phyloP scores from a whole-genome alignment of 2,329 filamentous ascomycete genomes.

The Aureobasidium uvarum region DNA sequence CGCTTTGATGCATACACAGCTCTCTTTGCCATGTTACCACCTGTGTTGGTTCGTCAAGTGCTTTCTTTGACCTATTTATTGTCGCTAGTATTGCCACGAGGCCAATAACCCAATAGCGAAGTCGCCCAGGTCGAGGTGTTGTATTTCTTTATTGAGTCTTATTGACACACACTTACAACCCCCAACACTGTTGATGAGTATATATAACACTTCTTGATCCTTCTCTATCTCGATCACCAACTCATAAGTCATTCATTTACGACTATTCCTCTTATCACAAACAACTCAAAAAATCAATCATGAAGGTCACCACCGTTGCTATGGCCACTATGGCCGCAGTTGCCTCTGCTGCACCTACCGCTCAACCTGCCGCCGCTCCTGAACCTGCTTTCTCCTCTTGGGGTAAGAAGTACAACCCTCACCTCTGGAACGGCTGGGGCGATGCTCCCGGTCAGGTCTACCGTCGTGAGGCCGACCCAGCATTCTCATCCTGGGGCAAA shows the following conservation, averaged over 20 bases:
- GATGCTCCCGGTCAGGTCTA: conserved; percentile 15
- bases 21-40: conserved; percentile 11
- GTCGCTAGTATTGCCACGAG: neutral
- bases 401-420: conserved; percentile 28
- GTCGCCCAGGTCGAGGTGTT: conserved; percentile 18
- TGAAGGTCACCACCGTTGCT: conserved; percentile 32
- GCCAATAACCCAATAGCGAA: conserved; percentile 12
- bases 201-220: conserved; percentile 22
- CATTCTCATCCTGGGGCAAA: conserved; percentile 23
- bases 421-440: conserved; percentile 22
- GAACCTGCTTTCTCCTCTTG: conserved; percentile 26
- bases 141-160: conserved; percentile 22
- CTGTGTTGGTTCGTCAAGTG: neutral
- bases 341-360: conserved; percentile 32
- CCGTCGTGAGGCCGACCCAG: conserved; percentile 26
- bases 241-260: conserved; percentile 34
- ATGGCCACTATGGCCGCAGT: conserved; percentile 24
- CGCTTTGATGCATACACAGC: neutral
- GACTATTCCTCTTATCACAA: conserved; percentile 25
- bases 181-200: conserved; percentile 11
- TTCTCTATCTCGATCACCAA: conserved; percentile 31
- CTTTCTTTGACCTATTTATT: conserved; percentile 17
- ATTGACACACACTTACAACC: conserved; percentile 29
- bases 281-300: conserved; percentile 46
- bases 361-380: conserved; percentile 31